Evolutionary conservation across 306 rosid species (phyloP), one percentile per base, ranked within the genome.

Genomic region (Medicago lupulina): DNA sequence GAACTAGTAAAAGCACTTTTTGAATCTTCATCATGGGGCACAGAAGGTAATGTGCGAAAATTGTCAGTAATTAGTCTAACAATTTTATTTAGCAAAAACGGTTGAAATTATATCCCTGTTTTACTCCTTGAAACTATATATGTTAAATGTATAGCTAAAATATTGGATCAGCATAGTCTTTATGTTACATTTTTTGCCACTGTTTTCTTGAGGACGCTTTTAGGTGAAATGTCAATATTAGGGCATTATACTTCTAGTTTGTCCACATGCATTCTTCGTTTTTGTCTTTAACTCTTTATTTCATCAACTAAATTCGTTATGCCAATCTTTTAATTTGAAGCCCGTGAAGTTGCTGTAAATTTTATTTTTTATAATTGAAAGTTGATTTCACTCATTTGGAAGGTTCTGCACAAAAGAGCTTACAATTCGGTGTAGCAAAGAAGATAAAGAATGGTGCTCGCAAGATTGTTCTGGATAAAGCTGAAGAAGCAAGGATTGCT

Each of bases 361-460:
- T 60, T 77, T 40, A 70, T 76, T 62, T 54, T 78, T 34, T 74
- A 75, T 67, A 64, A 71, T 50, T 70, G 64, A 79, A 71, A 79
- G 74, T 82, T 80, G 57, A 31, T 71, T 58, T 53, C 67, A 58
- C 75, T 74, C 81, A 54, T 74, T 76, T 80, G 62, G 82, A 86
- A 87, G 91, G 87, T 83, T 88, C 89, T 79, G 89, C 92, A 75
- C 91, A 83, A 85, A 89, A 88, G 87, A 87, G 89, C 54, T 54
- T 89, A 39, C 97, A 90, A 79, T 57, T 89, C 69, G 93, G 97
- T 80, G 85, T 87, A 54, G 97, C 97, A 53, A 92, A 86, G 90
- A 95, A 95, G 90, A 95, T 95, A 72, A 95, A 95, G 89, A 88
- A 90, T 47, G 97, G 97, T 80, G 97, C 98, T 71, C 92, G 97